phyloP scores from a whole-genome alignment of 2,329 filamentous ascomycete species.

The Arthrobotrys sphaeroides region DNA sequence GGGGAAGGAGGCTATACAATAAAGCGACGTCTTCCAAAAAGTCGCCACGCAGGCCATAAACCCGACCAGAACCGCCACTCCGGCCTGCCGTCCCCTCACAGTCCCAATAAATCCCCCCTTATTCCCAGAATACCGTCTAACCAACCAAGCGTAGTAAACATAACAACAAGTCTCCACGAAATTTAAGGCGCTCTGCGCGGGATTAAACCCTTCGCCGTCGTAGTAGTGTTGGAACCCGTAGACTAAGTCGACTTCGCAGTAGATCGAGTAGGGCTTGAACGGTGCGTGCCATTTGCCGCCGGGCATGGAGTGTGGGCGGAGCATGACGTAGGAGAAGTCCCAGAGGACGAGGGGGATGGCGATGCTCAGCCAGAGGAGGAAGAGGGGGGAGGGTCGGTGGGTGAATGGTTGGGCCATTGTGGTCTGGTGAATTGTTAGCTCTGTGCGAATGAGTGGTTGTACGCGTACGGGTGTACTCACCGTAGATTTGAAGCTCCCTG shows the following conservation, averaged over 20 bases:
- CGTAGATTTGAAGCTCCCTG: no score
- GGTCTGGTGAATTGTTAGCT: neutral
- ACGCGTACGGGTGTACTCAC: neutral
- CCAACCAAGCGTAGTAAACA: conserved; percentile 67
- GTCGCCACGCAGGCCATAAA: conserved; percentile 72
- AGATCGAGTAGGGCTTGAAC: conserved; percentile 81
- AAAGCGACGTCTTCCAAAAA: conserved; percentile 73
- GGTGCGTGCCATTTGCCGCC: conserved; percentile 78
- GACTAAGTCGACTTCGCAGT: conserved; percentile 79
- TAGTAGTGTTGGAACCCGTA: conserved; percentile 81
- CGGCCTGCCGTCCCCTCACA: conserved; percentile 66
- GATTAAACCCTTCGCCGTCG: conserved; percentile 76
- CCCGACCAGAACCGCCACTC: conserved; percentile 69
- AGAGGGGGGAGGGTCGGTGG: conserved; percentile 24
- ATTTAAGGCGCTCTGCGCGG: conserved; percentile 77
- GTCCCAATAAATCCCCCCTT: conserved; percentile 61
- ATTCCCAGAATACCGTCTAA: neutral
- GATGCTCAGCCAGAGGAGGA: conserved; percentile 75
- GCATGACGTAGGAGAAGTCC: conserved; percentile 81
- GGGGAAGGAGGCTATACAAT: conserved; percentile 64
- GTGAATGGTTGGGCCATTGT: conserved; percentile 9
- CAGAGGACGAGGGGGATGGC: conserved; percentile 82
- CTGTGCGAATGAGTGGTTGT: neutral
- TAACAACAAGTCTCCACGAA: conserved; percentile 74
- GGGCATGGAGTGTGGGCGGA: conserved; percentile 82